These are phyloP conservation scores for Chenopodium berlandieri DNA, from an alignment of 148 eudicot species.

Conservation along the genomic window DNA sequence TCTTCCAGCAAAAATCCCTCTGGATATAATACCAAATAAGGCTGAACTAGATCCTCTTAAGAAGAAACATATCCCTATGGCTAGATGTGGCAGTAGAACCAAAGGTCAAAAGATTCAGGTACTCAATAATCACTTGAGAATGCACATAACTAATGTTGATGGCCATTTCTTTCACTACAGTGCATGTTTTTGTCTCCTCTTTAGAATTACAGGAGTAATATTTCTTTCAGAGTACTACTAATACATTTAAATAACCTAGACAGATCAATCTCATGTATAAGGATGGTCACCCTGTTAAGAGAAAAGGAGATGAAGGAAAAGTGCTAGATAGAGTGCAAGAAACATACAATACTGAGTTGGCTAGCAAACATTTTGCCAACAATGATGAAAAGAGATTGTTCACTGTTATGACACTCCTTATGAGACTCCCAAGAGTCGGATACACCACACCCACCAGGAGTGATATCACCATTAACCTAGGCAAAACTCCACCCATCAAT, in stretches of 20 bases:
- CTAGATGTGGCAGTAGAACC: constrained; percentile 60
- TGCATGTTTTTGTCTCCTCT: constrained; percentile 38
- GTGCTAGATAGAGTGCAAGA: constrained; percentile 74
- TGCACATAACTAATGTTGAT: constrained; percentile 60
- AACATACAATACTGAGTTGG: constrained; percentile 75
- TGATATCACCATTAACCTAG: too few relatives aligned
- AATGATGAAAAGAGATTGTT: constrained; percentile 95
- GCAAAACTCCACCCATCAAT: too few relatives aligned
- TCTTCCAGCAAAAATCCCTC: constrained; percentile 41
- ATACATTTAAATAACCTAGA: background rate
- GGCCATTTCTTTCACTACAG: constrained; percentile 87
- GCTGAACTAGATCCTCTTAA: constrained; percentile 43
- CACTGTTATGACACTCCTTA: constrained; percentile 72
- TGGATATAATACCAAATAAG: constrained; percentile 49
- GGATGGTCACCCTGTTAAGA: constrained; percentile 87
- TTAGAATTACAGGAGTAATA: background rate
- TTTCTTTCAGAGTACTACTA: background rate
- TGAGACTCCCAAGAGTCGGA: too few relatives aligned
- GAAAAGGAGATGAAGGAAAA: constrained; percentile 75
- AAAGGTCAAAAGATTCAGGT: constrained; percentile 64
- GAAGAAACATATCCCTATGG: constrained; percentile 68
- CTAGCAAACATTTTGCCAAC: constrained; percentile 80
- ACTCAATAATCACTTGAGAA: constrained; percentile 80
- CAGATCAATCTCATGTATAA: constrained; percentile 85
- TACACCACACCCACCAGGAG: too few relatives aligned